Evolutionary conservation across 352 stramenopile genomes (phyloP).

Genomic region (Peronospora destructor): DNA sequence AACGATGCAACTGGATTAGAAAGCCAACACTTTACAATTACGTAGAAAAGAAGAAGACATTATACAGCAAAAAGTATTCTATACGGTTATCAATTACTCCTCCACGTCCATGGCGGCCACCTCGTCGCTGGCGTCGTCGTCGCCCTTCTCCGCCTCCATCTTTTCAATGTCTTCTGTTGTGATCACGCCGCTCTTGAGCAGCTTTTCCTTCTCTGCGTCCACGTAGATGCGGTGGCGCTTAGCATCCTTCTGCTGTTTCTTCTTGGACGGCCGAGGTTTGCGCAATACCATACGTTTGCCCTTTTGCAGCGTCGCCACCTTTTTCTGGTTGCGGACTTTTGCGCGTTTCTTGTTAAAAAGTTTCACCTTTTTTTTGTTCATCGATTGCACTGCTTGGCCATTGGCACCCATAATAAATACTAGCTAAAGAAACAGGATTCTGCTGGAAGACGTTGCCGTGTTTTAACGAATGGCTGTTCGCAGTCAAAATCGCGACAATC

Average conservation of each 20-base stretch:
- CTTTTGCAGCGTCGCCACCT: constrained; percentile 56
- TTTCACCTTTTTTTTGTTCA: constrained; percentile 87
- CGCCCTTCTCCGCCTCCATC: constrained; percentile 45
- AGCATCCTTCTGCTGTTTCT: constrained; percentile 79
- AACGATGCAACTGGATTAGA: too few relatives aligned
- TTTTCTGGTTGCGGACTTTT: constrained; percentile 73
- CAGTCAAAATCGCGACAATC: too few relatives aligned
- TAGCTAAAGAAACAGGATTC: neutral
- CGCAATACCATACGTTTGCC: constrained; percentile 50
- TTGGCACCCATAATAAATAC: constrained; percentile 35
- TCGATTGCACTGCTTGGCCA: constrained; percentile 58
- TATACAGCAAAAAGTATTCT: constrained; percentile 25
- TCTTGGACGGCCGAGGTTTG: constrained; percentile 70
- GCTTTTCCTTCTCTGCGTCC: constrained; percentile 65
- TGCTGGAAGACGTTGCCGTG: constrained; percentile 1
- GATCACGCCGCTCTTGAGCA: constrained; percentile 71
- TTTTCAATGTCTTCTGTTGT: constrained; percentile 82
- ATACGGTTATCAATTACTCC: constrained; percentile 40
- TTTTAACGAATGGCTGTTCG: constrained; percentile 16
- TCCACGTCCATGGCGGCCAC: constrained; percentile 45
- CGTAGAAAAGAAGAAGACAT: constrained; percentile 12
- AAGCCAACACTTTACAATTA: neutral
- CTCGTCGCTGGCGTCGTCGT: constrained; percentile 34
- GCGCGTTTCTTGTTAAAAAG: constrained; percentile 79
- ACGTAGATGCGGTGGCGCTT: constrained; percentile 71